Evolutionary conservation across 176 grass and related monocot genomes (phyloP), one percentile per base, ranked within the genome.

Genomic region (Oryza australiensis): DNA sequence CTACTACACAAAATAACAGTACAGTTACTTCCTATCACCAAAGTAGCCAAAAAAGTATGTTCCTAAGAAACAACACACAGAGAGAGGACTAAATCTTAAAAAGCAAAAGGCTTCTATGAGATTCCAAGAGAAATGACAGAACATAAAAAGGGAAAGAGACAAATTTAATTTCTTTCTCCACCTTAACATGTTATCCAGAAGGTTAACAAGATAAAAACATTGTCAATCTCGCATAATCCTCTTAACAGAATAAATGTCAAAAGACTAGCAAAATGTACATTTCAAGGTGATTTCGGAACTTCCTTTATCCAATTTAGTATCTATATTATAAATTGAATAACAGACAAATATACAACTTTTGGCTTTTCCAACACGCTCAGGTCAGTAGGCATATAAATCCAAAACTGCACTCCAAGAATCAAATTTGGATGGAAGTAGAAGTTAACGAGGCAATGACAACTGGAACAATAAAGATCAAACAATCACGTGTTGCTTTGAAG

Each of bases 1-100:
- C 18, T 63, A 81, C 12, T 38, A 33, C 13, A 24, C 32, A 69
- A 55, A 64, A 55, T 11, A 76, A 70, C 38, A 84, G 59, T 80
- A 35, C 27, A 65, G 45, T 66, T 33, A 83, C 26, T 41, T 42
- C 15, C 14, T 27, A 72, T 53, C 12, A 40, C 43, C 33, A 79
- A 72, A 79, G n/a, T 35, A 73, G 67, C 55, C 55, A 3, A 80
- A 51, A 23, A 11, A 26, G 13, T 2, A 12, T 42, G 8, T 14
- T 14, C 45, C 20, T 60, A 60, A 37, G n/a, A 68, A 80, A 41
- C 18, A 80, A 57, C 12, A 7, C 28, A 18, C 7, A 35, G 24
- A 28, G 15, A 28, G 64, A 80, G 8, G 9, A 57, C 53, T 26
- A 6, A 27, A 24, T 59, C 5, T 70, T 40, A 38, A 3, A 5